Conservation (phyloP, 2,329 filamentous ascomycete genomes). For the Kalmusia sp. region DNA sequence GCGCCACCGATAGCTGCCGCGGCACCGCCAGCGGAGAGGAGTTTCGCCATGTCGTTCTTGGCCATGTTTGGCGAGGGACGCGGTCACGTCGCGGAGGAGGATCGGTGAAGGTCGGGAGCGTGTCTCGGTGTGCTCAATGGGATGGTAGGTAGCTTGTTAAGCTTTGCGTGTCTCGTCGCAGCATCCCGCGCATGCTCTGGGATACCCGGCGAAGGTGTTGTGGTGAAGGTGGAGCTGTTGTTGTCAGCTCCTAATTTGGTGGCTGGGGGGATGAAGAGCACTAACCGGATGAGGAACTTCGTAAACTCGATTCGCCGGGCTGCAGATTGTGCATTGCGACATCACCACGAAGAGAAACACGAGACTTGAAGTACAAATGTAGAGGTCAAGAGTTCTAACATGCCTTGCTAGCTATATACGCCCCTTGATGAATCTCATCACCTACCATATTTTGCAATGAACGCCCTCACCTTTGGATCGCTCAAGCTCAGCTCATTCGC, state of each 20-base stretch:
- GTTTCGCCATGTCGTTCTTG: conserved; percentile 30
- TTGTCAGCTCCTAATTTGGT: conserved; percentile 33
- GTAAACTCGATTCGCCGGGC: conserved; percentile 4
- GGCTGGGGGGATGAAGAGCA: conserved; percentile 18
- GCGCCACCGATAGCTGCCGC: conserved; percentile 43
- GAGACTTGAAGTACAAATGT: no score
- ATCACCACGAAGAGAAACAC: neutral
- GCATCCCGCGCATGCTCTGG: conserved; percentile 41
- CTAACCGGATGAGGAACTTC: conserved; percentile 16
- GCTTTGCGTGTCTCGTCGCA: conserved; percentile 36
- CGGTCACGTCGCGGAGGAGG: conserved; percentile 4
- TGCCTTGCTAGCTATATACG: no score
- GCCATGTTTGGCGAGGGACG: conserved; percentile 33
- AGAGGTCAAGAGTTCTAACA: no score
- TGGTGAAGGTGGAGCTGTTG: conserved; percentile 23
- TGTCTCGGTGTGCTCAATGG: conserved; percentile 24
- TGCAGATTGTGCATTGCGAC: neutral
- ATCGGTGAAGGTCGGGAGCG: neutral
- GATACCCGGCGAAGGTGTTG: conserved; percentile 28
- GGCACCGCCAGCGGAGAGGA: conserved; percentile 41
- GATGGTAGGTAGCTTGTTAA: conserved; percentile 27
- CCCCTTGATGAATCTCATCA: conserved; percentile 4
- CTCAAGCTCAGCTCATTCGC: conserved; percentile 37
- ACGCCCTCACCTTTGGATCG: conserved; percentile 38
- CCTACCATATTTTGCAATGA: conserved; percentile 40